Evolutionary conservation across 2,329 filamentous ascomycete genomes (phyloP), one percentile per base, ranked within the genome.

Genomic region (Neospermospora avenae): DNA sequence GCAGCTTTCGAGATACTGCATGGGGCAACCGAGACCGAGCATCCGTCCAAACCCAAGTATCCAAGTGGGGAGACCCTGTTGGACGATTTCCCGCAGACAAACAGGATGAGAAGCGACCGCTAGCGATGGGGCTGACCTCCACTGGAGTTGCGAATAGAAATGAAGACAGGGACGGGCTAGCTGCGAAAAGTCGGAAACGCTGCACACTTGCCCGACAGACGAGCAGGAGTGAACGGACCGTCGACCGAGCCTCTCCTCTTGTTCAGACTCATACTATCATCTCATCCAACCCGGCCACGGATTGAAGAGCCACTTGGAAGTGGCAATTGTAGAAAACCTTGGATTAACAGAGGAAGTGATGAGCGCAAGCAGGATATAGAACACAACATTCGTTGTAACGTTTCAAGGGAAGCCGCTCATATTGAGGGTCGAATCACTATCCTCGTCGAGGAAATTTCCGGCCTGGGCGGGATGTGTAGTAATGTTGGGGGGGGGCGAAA

Each of bases 191-290:
- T 46, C 13, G 53, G 39, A 34, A 35, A 25, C 20, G 34, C 37
- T 53, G 34, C 16, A 53, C 22, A 28, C 2, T 20, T 41, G 20
- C 39, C 49, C 49, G 49, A 53, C 37, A 53, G 49, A 52, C 49
- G 49, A 52, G 49, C 49, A 39, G 49, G 37, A 53, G 44, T 65
- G 61, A 53, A 55, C 68, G 67, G 69, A 67, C 69, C 68, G 69
- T 52, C 59, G 66, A 54, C 64, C 69, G 66, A 69, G 55, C 44
- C 42, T 56, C 57, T 59, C 25, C 39, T 57, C 39, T 39, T 61
- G 34, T 28, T 25, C 37, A 16, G 4, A 2, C 20, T 10, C 13
- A 24, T 8, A 20, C 10, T 48, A 3, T 4, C 28, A 5, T 44
- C 31, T 35, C 55, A 25, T 41, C 41, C 16, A 48, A 28, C 31